Conservation (phyloP, 176 grass and related monocot species). For the Puccinellia tenuiflora region DNA sequence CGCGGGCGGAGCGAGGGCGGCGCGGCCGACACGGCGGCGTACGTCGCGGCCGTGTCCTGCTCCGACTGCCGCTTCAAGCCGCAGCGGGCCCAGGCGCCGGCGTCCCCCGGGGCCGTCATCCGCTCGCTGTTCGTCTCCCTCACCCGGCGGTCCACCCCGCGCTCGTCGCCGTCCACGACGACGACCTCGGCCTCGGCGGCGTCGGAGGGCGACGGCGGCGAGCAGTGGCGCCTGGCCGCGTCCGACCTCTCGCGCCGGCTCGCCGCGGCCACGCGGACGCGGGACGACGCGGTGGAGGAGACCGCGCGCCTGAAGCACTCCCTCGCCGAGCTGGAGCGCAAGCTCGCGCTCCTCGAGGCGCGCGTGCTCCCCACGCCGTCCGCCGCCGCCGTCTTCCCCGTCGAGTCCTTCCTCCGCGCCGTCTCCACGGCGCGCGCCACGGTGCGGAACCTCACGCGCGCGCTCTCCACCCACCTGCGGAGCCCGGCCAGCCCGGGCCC, state of each 20-base stretch:
- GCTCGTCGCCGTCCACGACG: conserved; percentile 31
- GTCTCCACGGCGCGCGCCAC: conserved; percentile 60
- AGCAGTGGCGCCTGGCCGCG: conserved; percentile 70
- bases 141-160: conserved; percentile 56
- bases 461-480: conserved; percentile 66
- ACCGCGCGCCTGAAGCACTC: conserved; percentile 68
- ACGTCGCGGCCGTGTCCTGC: conserved; percentile 58
- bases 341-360: conserved; percentile 63
- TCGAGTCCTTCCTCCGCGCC: conserved; percentile 47
- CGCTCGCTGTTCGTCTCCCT: conserved; percentile 60
- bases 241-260: conserved; percentile 70
- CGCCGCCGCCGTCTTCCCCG: conserved; percentile 16
- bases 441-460: conserved; percentile 63
- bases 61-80: conserved; percentile 58
- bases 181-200: conserved; percentile 24
- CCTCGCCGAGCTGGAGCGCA: conserved; percentile 72
- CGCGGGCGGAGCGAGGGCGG: conserved; percentile 7
- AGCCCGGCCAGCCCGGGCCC: conserved; percentile 33
- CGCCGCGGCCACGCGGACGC: conserved; percentile 60
- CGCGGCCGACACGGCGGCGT: conserved; percentile 26
- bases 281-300: conserved; percentile 78
- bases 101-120: conserved; percentile 50
- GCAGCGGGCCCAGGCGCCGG: conserved; percentile 35
- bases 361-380: conserved; percentile 23
- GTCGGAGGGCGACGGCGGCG: conserved; percentile 13